Percentiles rank a stretch among this genome's conserved stretches.
Conservation (phyloP, 2,329 filamentous ascomycete species). For the Apiospora koreana region DNA sequence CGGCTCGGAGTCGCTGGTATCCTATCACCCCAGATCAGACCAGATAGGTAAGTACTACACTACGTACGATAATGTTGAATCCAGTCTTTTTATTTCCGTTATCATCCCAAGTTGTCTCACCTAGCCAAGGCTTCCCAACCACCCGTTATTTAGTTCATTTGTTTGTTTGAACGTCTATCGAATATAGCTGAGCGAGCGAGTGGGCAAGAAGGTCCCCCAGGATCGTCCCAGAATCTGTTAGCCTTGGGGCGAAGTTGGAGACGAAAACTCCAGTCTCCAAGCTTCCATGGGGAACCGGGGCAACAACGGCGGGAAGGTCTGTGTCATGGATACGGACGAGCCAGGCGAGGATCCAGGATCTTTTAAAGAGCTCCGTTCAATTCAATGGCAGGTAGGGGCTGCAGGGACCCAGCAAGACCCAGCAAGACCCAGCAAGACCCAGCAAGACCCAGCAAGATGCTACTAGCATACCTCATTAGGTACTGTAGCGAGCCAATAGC, state of each 20-base stretch:
- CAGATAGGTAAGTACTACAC: neutral
- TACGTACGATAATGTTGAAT: neutral
- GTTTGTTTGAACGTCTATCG: neutral
- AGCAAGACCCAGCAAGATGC: no score
- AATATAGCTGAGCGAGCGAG: neutral
- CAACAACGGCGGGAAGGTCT: neutral
- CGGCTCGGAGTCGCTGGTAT: neutral
- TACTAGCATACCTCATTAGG: no score
- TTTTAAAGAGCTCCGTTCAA: neutral
- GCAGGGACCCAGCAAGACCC: neutral
- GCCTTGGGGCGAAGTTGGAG: neutral
- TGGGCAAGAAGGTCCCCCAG: neutral
- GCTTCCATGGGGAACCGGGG: neutral
- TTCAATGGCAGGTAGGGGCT: neutral
- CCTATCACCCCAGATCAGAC: neutral
- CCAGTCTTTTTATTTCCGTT: neutral
- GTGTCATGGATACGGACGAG: slow-evolving; percentile 3
- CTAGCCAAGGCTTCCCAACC: neutral
- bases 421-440: no score
- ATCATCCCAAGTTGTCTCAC: neutral
- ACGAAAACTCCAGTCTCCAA: neutral
- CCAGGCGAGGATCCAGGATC: slow-evolving; percentile 1
- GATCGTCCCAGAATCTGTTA: neutral
- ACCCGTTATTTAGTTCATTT: neutral
- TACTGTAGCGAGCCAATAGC: neutral